Evolutionary conservation across 225 moss, liverwort and hornwort species (phyloP), one percentile per base, ranked within the genome.

Genomic region (Marchantia polymorpha): DNA sequence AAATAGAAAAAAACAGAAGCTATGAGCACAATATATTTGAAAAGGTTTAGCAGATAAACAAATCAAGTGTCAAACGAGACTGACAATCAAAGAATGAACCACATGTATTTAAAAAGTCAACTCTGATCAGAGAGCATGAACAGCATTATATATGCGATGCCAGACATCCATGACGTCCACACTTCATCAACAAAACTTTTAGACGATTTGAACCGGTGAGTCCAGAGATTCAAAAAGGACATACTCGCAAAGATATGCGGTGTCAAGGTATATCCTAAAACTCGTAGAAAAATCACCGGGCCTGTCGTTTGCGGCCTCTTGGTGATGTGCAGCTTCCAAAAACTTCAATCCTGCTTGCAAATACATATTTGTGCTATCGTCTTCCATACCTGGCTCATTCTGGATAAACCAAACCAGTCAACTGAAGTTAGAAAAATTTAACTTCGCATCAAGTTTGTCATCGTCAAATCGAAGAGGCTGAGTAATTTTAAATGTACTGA

Each of bases 171-270:
- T 16, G 68, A 46, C 9, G 22, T 61, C 8, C 23, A 61, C 61
- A 17, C 61, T 61, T 9, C 9, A 22, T 22, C 39, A 69, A 69
- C 4, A 4, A 10, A 12, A 29, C 2, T 2, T 65, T 29, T 27
- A 71, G 23, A n/a, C 2, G 7, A 47, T 22, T 22, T 10, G 71
- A 50, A n/a, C 22, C 23, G 10, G 50, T 39, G 39, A 39, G 39
- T 39, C 39, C 39, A 71, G 54, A 54, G 52, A 53, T 30, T 20
- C n/a, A 60, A 25, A 20, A 22, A 25, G 48, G 25, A 82, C 90
- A 76, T 91, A 99, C 99, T 94, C 93, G 91, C 93, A 99, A 74
- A 99, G 91, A 16, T 14, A 83, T 72, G 99, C 99, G 72, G 95
- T 99, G 60, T 99, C 93, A 78, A 90, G 89, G 84, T 99, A 99